Evolutionary conservation across 441 rosid genomes (phyloP).

Genomic region (Adansonia madagascariensis): DNA sequence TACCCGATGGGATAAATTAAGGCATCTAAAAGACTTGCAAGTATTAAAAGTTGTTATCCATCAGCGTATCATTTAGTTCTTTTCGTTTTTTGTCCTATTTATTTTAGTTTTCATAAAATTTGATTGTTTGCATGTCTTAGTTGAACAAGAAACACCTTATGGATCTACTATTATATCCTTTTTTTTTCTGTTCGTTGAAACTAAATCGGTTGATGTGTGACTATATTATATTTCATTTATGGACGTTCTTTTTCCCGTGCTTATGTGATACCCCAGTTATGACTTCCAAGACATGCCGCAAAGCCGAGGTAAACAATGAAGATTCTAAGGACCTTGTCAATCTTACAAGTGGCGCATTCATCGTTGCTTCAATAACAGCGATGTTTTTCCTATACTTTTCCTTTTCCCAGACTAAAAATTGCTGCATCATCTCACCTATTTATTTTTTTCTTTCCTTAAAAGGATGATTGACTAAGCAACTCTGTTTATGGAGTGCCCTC

Average conservation of each 20-base stretch:
- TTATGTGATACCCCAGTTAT: slow-evolving; percentile 24
- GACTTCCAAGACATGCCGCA: slow-evolving; percentile 59
- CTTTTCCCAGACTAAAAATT: slow-evolving; percentile 10
- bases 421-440: not conserved
- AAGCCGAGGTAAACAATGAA: slow-evolving; percentile 44
- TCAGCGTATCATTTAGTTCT: not conserved
- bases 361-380: slow-evolving; percentile 84
- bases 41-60: slow-evolving; percentile 16
- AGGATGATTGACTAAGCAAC: slow-evolving; percentile 20
- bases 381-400: not conserved
- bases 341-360: slow-evolving; percentile 65
- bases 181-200: not conserved
- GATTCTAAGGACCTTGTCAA: slow-evolving; percentile 54
- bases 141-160: slow-evolving; percentile 94
- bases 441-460: not conserved
- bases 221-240: slow-evolving; percentile 9
- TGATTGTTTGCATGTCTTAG: slow-evolving; percentile 59
- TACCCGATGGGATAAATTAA: not conserved
- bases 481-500: slow-evolving; percentile 73
- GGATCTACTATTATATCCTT: slow-evolving; percentile 76
- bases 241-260: slow-evolving; percentile 18
- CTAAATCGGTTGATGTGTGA: not conserved
- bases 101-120: slow-evolving; percentile 21
- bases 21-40: not conserved
- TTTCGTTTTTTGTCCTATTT: not conserved